A percentile compares a stretch with the other conserved stretches of the same genome.
phyloP scores from a whole-genome alignment of 176 grass and related monocot species.

The Poa annua region DNA sequence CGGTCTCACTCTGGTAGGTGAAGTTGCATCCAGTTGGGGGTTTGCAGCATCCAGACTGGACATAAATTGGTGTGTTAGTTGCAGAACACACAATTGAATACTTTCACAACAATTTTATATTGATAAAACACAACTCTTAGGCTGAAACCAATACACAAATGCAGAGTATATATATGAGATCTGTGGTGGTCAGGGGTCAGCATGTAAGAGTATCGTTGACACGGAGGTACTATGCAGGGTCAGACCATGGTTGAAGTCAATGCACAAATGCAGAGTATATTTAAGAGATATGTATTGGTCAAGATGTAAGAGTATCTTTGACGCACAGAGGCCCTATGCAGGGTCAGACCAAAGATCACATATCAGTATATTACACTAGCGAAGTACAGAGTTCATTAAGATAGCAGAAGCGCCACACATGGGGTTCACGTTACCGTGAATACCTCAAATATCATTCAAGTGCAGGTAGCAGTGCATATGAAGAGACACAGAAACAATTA shows the following conservation, averaged over 20 bases:
- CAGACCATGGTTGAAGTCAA: not conserved
- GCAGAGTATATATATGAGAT: not conserved
- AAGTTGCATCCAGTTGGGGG: slow-evolving; percentile 90
- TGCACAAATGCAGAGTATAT: not conserved
- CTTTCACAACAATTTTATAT: not conserved
- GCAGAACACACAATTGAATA: not conserved
- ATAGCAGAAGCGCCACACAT: not conserved
- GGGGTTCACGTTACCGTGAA: not conserved
- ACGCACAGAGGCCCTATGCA: not conserved
- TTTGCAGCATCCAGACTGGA: slow-evolving; percentile 91
- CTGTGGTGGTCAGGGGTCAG: slow-evolving; percentile 2
- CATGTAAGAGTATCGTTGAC: not conserved
- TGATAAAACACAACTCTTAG: slow-evolving; percentile 8
- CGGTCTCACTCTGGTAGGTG: slow-evolving; percentile 57
- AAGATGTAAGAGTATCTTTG: not conserved
- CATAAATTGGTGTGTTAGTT: slow-evolving; percentile 22
- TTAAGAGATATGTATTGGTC: slow-evolving; percentile 1
- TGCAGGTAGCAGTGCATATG: not conserved
- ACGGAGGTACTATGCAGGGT: not conserved
- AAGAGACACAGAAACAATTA: not conserved
- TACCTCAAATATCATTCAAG: not conserved
- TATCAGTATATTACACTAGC: not conserved
- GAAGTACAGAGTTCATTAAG: too few relatives aligned
- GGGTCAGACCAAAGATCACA: not conserved
- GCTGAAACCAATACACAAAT: not conserved